Conservation (phyloP, 2,329 filamentous ascomycete species). For the Cylindrodendrum hubeiense region DNA sequence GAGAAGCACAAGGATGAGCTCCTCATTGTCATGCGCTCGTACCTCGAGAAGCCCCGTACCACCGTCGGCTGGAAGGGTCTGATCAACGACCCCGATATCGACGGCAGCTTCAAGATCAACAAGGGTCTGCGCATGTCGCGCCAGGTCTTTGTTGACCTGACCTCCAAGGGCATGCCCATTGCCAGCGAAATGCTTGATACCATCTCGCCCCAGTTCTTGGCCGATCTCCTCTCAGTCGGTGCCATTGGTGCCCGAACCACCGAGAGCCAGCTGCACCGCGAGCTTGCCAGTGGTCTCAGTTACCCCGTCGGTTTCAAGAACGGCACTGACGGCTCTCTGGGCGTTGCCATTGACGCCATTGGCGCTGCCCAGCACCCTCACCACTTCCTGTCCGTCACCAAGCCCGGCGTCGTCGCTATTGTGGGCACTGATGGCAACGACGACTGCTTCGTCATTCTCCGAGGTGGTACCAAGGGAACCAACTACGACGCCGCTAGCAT, state of each 20-base stretch:
- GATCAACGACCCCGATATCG: constrained; percentile 98
- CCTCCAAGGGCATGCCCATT: constrained; percentile 92
- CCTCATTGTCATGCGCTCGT: constrained; percentile 96
- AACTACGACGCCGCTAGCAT: constrained; percentile 94
- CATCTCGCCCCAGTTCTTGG: constrained; percentile 96
- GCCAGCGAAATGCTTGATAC: constrained; percentile 99
- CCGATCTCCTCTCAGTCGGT: constrained; percentile 90
- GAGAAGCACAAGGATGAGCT: constrained; percentile 91
- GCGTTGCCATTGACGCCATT: constrained; percentile 95
- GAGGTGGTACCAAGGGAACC: constrained; percentile 91
- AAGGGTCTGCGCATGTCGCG: constrained; percentile 90
- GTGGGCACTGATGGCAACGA: constrained; percentile 95
- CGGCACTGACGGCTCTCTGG: constrained; percentile 91
- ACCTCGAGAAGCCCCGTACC: constrained; percentile 98
- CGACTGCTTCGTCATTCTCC: constrained; percentile 95
- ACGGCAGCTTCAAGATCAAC: constrained; percentile 99
- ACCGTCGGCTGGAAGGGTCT: constrained; percentile 99
- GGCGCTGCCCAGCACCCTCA: constrained; percentile 92
- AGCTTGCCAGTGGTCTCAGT: constrained; percentile 91
- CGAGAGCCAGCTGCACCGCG: constrained; percentile 94
- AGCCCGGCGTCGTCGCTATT: constrained; percentile 94
- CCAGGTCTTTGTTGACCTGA: constrained; percentile 94
- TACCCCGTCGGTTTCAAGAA: constrained; percentile 99
- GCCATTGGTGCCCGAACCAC: constrained; percentile 97
- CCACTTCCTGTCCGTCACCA: constrained; percentile 97